Evolutionary conservation across 2,329 filamentous ascomycete genomes (phyloP), one percentile per base, ranked within the genome.

Genomic region (Whalleya microplaca): DNA sequence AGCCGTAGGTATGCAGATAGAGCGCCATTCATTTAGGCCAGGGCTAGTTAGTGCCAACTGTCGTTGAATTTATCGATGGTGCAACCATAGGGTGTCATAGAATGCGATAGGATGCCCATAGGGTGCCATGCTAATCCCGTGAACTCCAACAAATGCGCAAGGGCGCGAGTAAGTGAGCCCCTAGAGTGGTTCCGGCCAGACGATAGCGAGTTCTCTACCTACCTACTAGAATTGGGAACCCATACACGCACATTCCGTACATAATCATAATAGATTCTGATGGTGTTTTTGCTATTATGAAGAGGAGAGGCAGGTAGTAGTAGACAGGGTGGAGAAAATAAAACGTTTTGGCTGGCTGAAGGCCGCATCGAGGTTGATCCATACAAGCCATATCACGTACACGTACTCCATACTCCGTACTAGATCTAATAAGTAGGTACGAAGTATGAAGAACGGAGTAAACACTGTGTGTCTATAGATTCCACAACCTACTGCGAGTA

Each of bases 1-100:
- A 41, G 53, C 32, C 41, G 23, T 29, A 3, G 41, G 42, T n/a
- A 62, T 60, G 54, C 51, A 62, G 27, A 51, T 52, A 61, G 20
- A 48, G 27, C 27, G 12, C 32, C 32, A 12, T 37, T 37, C 32
- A 37, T 37, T 14, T 37, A 12, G 32, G 32, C 32, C 32, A 37
- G 32, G 32, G 32, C 32, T 37, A 16, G 32, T 12, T 37, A 16
- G 32, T 16, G 14, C 3, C 32, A 37, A 37, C 32, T 37, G 32
- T 12, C 32, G 9, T 37, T 12, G 32, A 37, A 16, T 16, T 8
- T 37, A 37, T 16, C 32, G 8, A 37, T 12, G 32, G 32, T 37
- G 32, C 32, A 37, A 37, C 32, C 32, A 37, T 37, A 37, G 32
- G 32, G 14, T 37, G 4, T 12, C 32, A 37, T 37, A n/a, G n/a